Evolutionary conservation across 2,329 filamentous ascomycete species (phyloP).

Genomic region (Tolypocladium inflatum): DNA sequence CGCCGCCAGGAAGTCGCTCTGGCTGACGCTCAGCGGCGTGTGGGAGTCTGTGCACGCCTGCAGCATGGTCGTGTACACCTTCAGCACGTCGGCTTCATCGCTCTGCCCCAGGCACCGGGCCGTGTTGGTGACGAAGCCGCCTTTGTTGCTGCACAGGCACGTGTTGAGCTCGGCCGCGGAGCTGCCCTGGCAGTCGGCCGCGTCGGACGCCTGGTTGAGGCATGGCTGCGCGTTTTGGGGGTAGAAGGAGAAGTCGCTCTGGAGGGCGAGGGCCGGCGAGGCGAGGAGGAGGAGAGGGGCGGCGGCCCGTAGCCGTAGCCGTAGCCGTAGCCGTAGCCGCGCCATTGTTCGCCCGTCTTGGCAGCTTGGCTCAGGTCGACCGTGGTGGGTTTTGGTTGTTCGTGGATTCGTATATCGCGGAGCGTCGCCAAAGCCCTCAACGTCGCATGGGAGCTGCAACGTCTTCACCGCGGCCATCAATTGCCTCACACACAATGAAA

Average conservation of each 20-base stretch:
- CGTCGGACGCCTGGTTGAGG: constrained; percentile 28
- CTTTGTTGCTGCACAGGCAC: constrained; percentile 40
- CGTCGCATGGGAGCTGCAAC: background rate
- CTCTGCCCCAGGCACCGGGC: constrained; percentile 34
- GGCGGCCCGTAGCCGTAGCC: constrained; percentile 12
- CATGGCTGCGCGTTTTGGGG: constrained; percentile 26
- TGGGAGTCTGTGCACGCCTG: constrained; percentile 32
- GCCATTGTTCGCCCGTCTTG: constrained; percentile 11
- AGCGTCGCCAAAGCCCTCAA: background rate
- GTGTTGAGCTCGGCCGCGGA: constrained; percentile 31
- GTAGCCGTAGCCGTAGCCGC: constrained; percentile 12
- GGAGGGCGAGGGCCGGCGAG: constrained; percentile 11
- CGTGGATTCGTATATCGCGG: background rate
- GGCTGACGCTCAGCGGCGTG: constrained; percentile 31
- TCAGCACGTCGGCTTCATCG: constrained; percentile 23
- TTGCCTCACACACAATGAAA: background rate
- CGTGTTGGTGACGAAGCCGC: constrained; percentile 36
- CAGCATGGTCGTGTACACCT: constrained; percentile 33
- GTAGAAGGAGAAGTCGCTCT: constrained; percentile 25
- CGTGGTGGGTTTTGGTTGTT: background rate
- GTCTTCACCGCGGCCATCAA: background rate
- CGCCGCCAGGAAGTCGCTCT: constrained; percentile 28
- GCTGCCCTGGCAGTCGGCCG: constrained; percentile 29
- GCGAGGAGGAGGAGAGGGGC: constrained; percentile 17
- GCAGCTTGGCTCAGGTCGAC: background rate